Base-by-base conservation (phyloP, 1,139 yeast species). In the Suhomyces ambrosiae region DNA sequence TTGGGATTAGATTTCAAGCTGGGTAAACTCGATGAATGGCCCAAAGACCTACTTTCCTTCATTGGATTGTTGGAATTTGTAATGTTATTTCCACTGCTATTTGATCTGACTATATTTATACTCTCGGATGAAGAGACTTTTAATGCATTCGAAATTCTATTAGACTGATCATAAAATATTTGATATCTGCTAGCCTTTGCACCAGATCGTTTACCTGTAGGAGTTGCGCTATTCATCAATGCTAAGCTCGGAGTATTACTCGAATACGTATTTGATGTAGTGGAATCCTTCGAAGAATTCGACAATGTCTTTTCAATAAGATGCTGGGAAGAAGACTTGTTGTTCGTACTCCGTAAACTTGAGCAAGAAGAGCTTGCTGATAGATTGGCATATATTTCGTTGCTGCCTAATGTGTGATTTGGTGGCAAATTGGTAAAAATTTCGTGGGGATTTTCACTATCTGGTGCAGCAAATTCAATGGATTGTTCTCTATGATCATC, bases 151-250 rank as follows among this genome's bases (percentile, higher is more conserved):
- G 76, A 67, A 18, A 75, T 59, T 34, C 72, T 58, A 35, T 61
- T 59, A 5, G 76, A 69, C 46, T 72, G 76, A 45, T 73, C 77
- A 45, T 75, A 75, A 48, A 75, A 72, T 7, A 65, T 68, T 50
- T 74, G 78, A 45, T 75, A 76, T 33, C 80, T 53, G 30, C 66
- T 66, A 3, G 80, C 79, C 39, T 71, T 65, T n/a, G 79, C 78
- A 5, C 68, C 72, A 3, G 64, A 68, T 41, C 71, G 53, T 50
- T 56, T 67, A 2, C 57, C 51, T 12, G 53, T 44, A n/a, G 71
- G 68, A 0, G 63, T 59, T 8, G 59, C 45, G 6, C 39, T 39
- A 10, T 51, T 40, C 22, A 39, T 38, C 7, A 46, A 16, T 14
- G 33, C 17, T 12, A 33, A 8, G 11, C 27, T 36, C 6, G 41